Base-by-base conservation (phyloP, 2,329 filamentous ascomycete species). In the Colletotrichum chlorophyti region DNA sequence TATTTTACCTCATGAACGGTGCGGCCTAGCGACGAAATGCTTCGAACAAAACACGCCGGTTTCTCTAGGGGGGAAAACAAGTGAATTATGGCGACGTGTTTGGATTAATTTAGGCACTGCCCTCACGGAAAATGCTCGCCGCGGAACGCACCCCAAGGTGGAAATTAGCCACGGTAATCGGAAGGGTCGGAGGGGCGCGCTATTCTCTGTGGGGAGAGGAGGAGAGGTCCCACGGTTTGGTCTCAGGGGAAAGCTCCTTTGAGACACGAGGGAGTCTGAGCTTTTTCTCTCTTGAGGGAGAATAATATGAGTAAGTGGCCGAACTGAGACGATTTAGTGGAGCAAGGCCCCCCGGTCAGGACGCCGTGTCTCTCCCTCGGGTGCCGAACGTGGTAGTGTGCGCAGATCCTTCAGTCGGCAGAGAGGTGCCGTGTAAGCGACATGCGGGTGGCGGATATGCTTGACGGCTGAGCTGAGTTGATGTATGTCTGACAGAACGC, bases 111-210 rank as follows among this genome's bases (percentile, higher is more conserved):
- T n/a, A n/a, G n/a, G n/a, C 26, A 42, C 31, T 17, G 9, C 15
- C 7, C 21, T 21, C 31, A 19, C n/a, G 14, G 19, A 31, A 31
- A 19, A 48, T 23, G 9, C 45, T 32, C 17, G 26, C 42, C 24
- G 17, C 4, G 23, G 42, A 48, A 27, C 12, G 19, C 43, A 17
- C 21, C 19, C 19, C 8, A 14, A 12, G 23, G 54, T 58, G 49
- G 54, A 58, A 53, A 58, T 58, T 58, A 41, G 41, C 35, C n/a
- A 32, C 35, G 50, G 42, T 42, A 23, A 58, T 48, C 41, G 49
- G 35, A 48, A 42, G 41, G 42, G 54, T 53, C 35, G 31, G 47
- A 47, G 41, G 54, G 43, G 52, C 34, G 43, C 31, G 45, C 45
- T 37, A 47, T 17, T 15, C 45, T 47, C 21, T 17, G 37, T n/a